Evolutionary conservation across 139 green algal species (phyloP), one percentile per base, ranked within the genome.

Genomic region (Tetraselmis chui): DNA sequence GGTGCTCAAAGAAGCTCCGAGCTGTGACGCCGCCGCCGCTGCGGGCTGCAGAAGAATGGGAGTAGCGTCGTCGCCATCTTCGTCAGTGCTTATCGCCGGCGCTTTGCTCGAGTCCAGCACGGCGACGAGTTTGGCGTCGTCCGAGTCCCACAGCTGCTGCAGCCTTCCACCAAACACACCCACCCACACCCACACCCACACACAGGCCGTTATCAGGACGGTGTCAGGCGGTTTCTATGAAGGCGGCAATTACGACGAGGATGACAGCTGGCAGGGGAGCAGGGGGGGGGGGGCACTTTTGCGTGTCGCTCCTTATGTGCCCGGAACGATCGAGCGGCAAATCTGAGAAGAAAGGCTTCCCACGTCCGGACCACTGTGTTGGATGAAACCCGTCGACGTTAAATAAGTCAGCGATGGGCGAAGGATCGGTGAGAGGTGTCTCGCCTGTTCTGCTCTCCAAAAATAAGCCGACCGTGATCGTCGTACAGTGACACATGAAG

Each of bases 301-400:
- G 18, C 11, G 11, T 18, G 18, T 67, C 45, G 18, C 0, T 59
- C 79, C 79, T 45, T 11, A 88, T 29, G 25, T 84, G 59, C 24
- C 31, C 82, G 2, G 84, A 83, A 1, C 86, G 75, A 59, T 92
- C 81, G 0, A 92, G 76, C 1, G 88, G 88, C 32, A 91, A 84
- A 25, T 84, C 81, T 0, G 88, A 83, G 45, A 67, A 67, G 18
- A 67, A 67, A 18, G 45, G n/a, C n/a, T n/a, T n/a, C n/a, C n/a
- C n/a, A n/a, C n/a, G n/a, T n/a, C n/a, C n/a, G n/a, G n/a, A n/a
- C n/a, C n/a, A n/a, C n/a, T n/a, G n/a, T n/a, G n/a, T n/a, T n/a
- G n/a, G n/a, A n/a, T n/a, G n/a, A n/a, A n/a, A n/a, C n/a, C n/a
- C n/a, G n/a, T n/a, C n/a, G n/a, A n/a, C n/a, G n/a, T n/a, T n/a